Conservation (phyloP, 371 early-diverging fungal species). For the Homolaphlyctis polyrhiza region DNA sequence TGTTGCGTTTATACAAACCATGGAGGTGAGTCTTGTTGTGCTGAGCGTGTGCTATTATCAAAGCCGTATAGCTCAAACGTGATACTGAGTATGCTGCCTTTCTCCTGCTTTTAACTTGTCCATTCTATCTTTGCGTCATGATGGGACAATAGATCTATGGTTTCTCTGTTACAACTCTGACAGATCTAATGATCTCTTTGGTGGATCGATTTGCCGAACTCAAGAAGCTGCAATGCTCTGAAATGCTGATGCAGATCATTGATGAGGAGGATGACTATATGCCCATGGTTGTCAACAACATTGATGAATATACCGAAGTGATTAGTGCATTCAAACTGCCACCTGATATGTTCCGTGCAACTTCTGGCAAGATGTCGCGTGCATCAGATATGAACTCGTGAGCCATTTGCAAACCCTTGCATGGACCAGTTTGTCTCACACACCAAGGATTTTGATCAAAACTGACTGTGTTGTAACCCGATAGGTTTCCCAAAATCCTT, state of each 20-base stretch:
- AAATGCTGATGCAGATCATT: conserved; percentile 68
- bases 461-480: too few species aligned
- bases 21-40: conserved; percentile 54
- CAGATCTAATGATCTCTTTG: conserved; percentile 67
- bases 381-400: too few species aligned
- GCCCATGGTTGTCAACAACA: conserved; percentile 69
- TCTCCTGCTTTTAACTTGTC: not conserved
- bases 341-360: not conserved
- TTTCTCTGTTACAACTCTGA: conserved; percentile 63
- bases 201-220: conserved; percentile 80
- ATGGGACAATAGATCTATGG: conserved; percentile 61
- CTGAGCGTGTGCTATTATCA: too few species aligned
- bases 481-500: conserved; percentile 70
- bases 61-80: too few species aligned
- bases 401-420: too few species aligned
- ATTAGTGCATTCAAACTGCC: conserved; percentile 19
- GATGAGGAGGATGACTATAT: conserved; percentile 78
- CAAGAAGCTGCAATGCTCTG: conserved; percentile 63
- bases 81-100: not conserved
- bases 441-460: not conserved
- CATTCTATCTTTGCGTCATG: not conserved
- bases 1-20: conserved; percentile 79
- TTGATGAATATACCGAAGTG: conserved; percentile 54
- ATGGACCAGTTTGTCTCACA: not conserved
- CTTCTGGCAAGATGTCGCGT: not conserved